Evolutionary conservation across 2,329 filamentous ascomycete species (phyloP), one percentile per base, ranked within the genome.

Genomic region (Colletotrichum tamarilloi): DNA sequence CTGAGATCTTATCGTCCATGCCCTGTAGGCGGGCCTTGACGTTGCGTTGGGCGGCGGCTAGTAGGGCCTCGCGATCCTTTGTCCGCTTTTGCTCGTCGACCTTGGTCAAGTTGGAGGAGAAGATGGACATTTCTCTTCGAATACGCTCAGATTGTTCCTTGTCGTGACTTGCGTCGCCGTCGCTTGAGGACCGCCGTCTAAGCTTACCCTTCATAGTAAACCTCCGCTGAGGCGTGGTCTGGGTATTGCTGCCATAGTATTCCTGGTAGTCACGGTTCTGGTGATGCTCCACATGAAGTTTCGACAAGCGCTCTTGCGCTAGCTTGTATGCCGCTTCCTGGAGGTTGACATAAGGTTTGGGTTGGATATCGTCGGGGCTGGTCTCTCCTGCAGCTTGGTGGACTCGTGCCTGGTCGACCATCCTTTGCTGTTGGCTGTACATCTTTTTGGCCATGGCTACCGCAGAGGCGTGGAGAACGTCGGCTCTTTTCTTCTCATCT

Each of bases 371-470:
- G 28, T 75, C 82, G 73, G 81, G 73, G 70, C 79, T 77, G 67
- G 80, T 76, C 73, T 83, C 78, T 14, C 74, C 62, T 11, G 79
- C 79, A 8, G 79, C 80, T 16, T 77, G 80, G 12, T 86, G 81
- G 1, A 78, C 79, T 65, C 84, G 86, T 35, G 85, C 82, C 74
- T 87, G 85, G 7, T 91, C 88, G 1, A 89, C 85, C 73, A 87
- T 88, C 74, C 88, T 89, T 74, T 94, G 90, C 76, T 95, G 92
- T 42, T 90, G 86, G 12, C 86, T 89, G 79, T 95, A 98, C 91
- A 98, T 96, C 77, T 93, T 91, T 82, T 92, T 93, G 7, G 95
- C 95, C 95, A 98, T 97, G 12, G 93, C 94, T 3, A 98, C 86
- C 2, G 95, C 95, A 24, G 95, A 96, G 35, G 95, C 94, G 75